phyloP scores from a whole-genome alignment of 345 rosid species.

The Isatis tinctoria region DNA sequence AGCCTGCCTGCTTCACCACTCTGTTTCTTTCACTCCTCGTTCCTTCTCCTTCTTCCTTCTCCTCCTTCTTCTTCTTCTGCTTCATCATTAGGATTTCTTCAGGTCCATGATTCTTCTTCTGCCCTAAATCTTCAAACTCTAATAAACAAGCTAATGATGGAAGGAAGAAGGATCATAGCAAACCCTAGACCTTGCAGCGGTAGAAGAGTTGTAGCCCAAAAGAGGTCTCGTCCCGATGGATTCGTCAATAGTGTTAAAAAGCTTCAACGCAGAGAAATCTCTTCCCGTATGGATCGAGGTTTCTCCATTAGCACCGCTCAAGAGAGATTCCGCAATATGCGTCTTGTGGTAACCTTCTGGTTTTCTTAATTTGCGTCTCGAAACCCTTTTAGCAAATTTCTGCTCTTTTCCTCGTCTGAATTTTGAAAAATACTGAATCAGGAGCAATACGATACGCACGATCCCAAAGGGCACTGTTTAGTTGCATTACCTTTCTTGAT shows the following conservation, averaged over 20 bases:
- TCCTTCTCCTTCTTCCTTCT: not conserved
- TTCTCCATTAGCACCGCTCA: slow-evolving; percentile 77
- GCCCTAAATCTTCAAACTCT: not conserved
- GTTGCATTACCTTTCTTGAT: slow-evolving; percentile 66
- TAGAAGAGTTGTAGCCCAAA: slow-evolving; percentile 53
- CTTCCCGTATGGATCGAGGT: slow-evolving; percentile 67
- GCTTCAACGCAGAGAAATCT: slow-evolving; percentile 80
- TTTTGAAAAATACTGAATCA: slow-evolving; percentile 8
- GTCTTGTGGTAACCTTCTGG: slow-evolving; percentile 40
- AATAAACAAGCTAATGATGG: slow-evolving; percentile 22
- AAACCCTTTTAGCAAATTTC: not conserved
- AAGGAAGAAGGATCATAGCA: slow-evolving; percentile 48
- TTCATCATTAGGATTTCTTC: not conserved
- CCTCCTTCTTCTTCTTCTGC: not conserved
- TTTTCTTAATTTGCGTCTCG: not conserved
- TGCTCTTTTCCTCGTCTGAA: not conserved
- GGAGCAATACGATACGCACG: slow-evolving; percentile 91
- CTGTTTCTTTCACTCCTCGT: not conserved
- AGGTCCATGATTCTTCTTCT: not conserved
- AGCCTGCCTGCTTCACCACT: not conserved
- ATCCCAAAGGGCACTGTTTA: slow-evolving; percentile 67
- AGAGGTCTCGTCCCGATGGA: slow-evolving; percentile 51
- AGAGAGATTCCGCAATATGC: slow-evolving; percentile 85
- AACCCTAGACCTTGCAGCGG: slow-evolving; percentile 64
- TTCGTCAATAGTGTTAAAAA: slow-evolving; percentile 74